Conservation (phyloP, 257 asterid species). For the Solanum corneliomulleri region DNA sequence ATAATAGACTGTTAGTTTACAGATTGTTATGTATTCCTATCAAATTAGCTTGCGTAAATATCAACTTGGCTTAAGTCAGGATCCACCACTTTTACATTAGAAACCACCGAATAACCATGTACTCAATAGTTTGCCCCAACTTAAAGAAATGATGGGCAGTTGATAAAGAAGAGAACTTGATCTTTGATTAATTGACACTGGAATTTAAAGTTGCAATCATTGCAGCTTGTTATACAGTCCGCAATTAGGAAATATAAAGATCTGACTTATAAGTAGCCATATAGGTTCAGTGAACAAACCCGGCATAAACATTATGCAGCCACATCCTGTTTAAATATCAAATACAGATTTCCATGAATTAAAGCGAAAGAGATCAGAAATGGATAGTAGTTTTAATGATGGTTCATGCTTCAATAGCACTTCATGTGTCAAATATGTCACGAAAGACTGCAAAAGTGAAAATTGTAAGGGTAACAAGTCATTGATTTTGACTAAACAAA, state of each 20-base stretch:
- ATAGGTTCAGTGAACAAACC: background rate
- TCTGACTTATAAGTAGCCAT: background rate
- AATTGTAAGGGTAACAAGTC: background rate
- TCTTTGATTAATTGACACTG: background rate
- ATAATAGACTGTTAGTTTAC: background rate
- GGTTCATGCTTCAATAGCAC: background rate
- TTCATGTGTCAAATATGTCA: background rate
- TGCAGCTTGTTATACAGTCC: background rate
- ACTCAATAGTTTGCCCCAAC: background rate
- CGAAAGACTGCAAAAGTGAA: background rate
- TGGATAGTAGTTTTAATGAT: background rate
- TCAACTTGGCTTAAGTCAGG: background rate
- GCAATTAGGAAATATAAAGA: background rate
- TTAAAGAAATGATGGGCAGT: background rate
- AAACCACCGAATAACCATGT: background rate
- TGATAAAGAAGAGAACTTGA: background rate
- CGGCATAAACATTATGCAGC: background rate
- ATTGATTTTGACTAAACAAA: background rate
- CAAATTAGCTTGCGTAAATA: background rate
- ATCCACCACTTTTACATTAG: background rate
- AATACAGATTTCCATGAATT: background rate
- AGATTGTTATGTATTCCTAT: background rate
- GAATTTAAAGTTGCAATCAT: background rate
- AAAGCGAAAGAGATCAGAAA: background rate
- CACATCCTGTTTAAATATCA: background rate